A percentile compares a stretch with the other conserved stretches of the same genome.
phyloP scores from a whole-genome alignment of 148 eudicot species.

The Silene latifolia region DNA sequence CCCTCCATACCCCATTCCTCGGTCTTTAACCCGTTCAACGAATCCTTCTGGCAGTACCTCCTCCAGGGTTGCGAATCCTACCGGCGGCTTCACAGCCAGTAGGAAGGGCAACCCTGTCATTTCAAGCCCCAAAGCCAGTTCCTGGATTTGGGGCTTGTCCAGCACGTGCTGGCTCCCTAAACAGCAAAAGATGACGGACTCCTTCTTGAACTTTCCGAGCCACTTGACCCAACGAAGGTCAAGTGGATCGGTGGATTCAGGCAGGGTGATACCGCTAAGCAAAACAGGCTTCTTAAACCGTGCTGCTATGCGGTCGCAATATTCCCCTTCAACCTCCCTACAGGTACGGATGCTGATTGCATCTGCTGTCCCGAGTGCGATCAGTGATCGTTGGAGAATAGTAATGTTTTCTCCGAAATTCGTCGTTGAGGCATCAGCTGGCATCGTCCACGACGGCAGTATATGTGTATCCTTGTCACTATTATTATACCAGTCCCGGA shows the following conservation, averaged over 20 bases:
- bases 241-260: not conserved
- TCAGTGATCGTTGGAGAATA: conserved; percentile 6
- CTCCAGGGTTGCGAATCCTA: conserved; percentile 8
- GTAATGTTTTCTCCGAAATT: conserved; percentile 1
- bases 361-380: not conserved
- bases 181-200: conserved; percentile 14
- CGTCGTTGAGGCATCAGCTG: not conserved
- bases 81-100: conserved; percentile 5
- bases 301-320: not conserved
- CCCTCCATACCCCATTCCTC: conserved; percentile 10
- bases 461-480: not conserved
- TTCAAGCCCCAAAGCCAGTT: conserved; percentile 18
- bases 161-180: conserved; percentile 14
- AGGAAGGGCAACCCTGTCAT: conserved; percentile 15
- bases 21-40: not conserved
- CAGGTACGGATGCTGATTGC: conserved; percentile 10
- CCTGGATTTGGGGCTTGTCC: conserved; percentile 11
- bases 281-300: conserved; percentile 6
- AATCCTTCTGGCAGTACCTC: conserved; percentile 14
- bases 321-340: conserved; percentile 10
- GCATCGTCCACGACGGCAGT: not conserved
- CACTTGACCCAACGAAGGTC: conserved; percentile 12
- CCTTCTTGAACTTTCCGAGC: not conserved
- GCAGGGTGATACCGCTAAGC: not conserved
- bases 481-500: not conserved